These are phyloP conservation scores for Poronia punctata DNA, from an alignment of 495 filamentous ascomycete species.

Conservation along the genomic window DNA sequence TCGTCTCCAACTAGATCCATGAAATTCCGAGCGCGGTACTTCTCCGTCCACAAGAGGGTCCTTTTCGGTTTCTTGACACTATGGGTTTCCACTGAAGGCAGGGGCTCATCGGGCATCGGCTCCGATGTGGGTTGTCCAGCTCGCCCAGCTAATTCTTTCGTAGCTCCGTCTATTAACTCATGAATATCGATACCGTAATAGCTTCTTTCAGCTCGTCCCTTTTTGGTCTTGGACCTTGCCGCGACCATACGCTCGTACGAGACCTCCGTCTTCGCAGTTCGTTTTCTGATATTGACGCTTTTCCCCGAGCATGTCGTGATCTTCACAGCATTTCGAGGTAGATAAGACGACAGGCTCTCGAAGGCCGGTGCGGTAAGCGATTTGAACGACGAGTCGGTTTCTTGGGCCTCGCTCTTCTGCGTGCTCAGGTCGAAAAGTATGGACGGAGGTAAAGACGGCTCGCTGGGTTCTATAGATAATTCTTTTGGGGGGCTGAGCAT, in stretches of 20 bases:
- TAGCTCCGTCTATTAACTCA: constrained; percentile 63
- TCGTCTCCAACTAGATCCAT: constrained; percentile 93
- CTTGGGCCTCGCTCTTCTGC: constrained; percentile 1
- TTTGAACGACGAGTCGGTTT: constrained; percentile 2
- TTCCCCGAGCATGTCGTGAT: constrained; percentile 64
- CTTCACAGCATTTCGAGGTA: constrained; percentile 24
- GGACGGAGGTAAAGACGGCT: constrained; percentile 12
- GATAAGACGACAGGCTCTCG: constrained; percentile 31
- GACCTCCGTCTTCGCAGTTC: constrained; percentile 37
- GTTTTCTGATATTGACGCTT: constrained; percentile 47
- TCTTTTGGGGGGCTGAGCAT: constrained; percentile 17
- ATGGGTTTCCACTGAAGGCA: constrained; percentile 22
- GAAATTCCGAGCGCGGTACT: constrained; percentile 86
- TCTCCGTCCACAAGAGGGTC: constrained; percentile 72
- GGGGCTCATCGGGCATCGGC: constrained; percentile 19
- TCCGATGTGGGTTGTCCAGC: constrained; percentile 7
- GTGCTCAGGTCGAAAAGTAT: constrained; percentile 2
- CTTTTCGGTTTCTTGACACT: constrained; percentile 37
- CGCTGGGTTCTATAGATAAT: constrained; percentile 2
- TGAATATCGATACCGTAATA: constrained; percentile 94
- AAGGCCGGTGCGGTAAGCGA: constrained; percentile 17
- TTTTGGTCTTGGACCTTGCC: constrained; percentile 56
- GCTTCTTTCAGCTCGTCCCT: constrained; percentile 67
- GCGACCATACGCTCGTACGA: constrained; percentile 66
- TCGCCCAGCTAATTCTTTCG: constrained; percentile 33